Percentiles rank a stretch among this genome's conserved stretches.
Evolutionary conservation across 352 stramenopile genomes (phyloP).

Genomic region (Phytophthora sojae): DNA sequence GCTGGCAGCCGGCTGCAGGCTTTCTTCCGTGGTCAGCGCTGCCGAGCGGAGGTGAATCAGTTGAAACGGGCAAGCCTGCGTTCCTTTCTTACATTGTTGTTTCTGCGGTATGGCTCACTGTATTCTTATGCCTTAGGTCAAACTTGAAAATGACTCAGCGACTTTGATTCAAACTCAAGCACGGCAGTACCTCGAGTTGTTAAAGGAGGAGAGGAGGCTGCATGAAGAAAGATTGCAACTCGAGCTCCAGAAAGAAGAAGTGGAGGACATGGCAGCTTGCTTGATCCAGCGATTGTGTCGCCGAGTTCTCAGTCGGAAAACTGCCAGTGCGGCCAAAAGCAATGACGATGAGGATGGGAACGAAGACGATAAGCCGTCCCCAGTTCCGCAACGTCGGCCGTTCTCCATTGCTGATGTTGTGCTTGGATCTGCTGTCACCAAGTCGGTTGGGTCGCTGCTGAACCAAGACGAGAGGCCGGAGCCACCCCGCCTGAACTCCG

Average conservation of each 20-base stretch:
- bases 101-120: neutral
- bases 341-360: neutral
- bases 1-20: conserved; percentile 45
- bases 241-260: conserved; percentile 41
- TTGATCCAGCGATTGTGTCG: conserved; percentile 52
- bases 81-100: neutral
- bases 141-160: conserved; percentile 32
- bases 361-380: neutral
- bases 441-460: conserved; percentile 2
- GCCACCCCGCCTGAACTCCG: conserved; percentile 9
- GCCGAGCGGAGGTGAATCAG: conserved; percentile 31
- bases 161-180: conserved; percentile 34
- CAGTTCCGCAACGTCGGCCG: neutral
- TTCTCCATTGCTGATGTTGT: conserved; percentile 23
- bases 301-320: conserved; percentile 12
- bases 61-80: conserved; percentile 34
- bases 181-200: conserved; percentile 23
- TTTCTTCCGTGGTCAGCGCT: conserved; percentile 38
- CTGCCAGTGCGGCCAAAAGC: neutral
- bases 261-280: conserved; percentile 52
- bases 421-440: conserved; percentile 17
- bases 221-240: conserved; percentile 27
- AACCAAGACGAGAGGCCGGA: conserved; percentile 2
- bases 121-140: conserved; percentile 10
- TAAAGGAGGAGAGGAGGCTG: conserved; percentile 4